Percentiles rank a stretch among this genome's conserved stretches.
Conservation (phyloP, 2,329 filamentous ascomycete species). For the Leptographium galeiforme region DNA sequence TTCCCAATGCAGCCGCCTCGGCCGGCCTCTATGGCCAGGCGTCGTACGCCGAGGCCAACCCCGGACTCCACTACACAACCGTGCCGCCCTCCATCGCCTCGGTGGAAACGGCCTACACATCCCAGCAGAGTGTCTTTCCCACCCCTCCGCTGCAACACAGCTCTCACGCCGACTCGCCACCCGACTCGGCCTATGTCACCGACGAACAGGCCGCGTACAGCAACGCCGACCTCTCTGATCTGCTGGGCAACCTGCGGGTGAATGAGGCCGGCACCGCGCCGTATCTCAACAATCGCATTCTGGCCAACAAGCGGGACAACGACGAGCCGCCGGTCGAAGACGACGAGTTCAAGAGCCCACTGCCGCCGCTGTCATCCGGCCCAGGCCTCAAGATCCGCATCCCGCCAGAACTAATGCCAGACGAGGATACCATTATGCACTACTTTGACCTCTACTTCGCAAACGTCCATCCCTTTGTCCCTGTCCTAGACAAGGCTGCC, state of each 20-base stretch:
- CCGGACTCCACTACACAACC: slow-evolving; percentile 39
- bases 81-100: slow-evolving; percentile 34
- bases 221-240: slow-evolving; percentile 60
- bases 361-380: slow-evolving; percentile 55
- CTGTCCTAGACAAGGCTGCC: slow-evolving; percentile 67
- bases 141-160: slow-evolving; percentile 34
- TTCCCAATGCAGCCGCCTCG: slow-evolving; percentile 15
- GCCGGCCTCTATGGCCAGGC: slow-evolving; percentile 32
- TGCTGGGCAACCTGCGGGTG: slow-evolving; percentile 76
- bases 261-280: slow-evolving; percentile 78
- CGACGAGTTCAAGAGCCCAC: slow-evolving; percentile 57
- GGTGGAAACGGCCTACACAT: slow-evolving; percentile 36
- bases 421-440: slow-evolving; percentile 64
- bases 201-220: slow-evolving; percentile 44
- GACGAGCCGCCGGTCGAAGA: slow-evolving; percentile 49
- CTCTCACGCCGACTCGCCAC: slow-evolving; percentile 26
- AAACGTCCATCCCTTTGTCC: slow-evolving; percentile 85
- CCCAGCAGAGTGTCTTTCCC: slow-evolving; percentile 35
- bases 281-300: slow-evolving; percentile 53
- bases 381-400: slow-evolving; percentile 73
- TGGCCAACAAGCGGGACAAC: slow-evolving; percentile 23
- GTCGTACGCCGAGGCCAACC: slow-evolving; percentile 33
- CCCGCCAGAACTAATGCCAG: slow-evolving; percentile 84
- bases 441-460: slow-evolving; percentile 87
- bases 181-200: slow-evolving; percentile 34